A percentile compares a stretch with the other conserved stretches of the same genome.
Evolutionary conservation across 2,329 filamentous ascomycete species (phyloP).

Genomic region (Ophiostoma triangulosporum): DNA sequence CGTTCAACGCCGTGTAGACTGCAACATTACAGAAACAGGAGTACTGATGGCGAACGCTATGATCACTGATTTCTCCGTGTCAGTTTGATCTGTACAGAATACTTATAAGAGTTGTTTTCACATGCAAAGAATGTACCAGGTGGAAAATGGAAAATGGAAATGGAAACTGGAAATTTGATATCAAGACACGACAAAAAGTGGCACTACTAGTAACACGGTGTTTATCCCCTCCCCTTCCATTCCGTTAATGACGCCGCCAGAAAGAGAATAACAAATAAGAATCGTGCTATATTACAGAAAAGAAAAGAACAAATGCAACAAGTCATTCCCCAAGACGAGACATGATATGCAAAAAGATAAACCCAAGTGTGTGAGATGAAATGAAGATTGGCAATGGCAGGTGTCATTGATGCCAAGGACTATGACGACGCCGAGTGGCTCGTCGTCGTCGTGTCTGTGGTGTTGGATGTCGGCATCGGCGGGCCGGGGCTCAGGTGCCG

Average conservation of each 20-base stretch:
- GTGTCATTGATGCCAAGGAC: background rate
- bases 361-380: background rate
- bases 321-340: background rate
- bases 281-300: constrained; percentile 1
- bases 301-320: background rate
- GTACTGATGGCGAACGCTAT: no score
- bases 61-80: no score
- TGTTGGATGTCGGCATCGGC: constrained; percentile 16
- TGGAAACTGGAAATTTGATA: background rate
- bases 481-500: constrained; percentile 34
- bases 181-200: background rate
- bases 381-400: background rate
- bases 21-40: no score
- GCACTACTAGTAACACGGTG: background rate
- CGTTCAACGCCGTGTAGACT: no score
- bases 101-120: no score
- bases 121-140: no score
- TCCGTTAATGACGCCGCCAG: background rate
- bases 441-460: background rate
- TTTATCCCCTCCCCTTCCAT: background rate
- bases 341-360: background rate
- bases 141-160: background rate
- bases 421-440: background rate
- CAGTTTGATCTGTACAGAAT: no score
- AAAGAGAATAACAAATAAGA: background rate